Conservation (phyloP, 208 protist genomes). For the Cochliopodium minus region DNA sequence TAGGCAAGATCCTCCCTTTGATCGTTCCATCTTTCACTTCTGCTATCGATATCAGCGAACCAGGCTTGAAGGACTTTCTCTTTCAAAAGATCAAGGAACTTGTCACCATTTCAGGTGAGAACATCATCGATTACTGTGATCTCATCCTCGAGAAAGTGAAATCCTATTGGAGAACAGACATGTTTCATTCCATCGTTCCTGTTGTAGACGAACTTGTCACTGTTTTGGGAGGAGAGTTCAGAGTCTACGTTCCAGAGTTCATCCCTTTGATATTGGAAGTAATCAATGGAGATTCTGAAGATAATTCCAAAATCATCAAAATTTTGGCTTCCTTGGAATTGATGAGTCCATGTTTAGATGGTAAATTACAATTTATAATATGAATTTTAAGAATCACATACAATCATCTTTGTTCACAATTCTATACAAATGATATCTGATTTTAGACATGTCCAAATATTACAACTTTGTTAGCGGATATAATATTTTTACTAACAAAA, state of each 20-base stretch:
- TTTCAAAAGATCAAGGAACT: slow-evolving; percentile 12
- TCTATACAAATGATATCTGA: background rate
- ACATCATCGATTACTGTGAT: slow-evolving; percentile 10
- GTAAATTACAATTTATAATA: slow-evolving; percentile 64
- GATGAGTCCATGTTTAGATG: slow-evolving; percentile 46
- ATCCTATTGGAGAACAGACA: slow-evolving; percentile 26
- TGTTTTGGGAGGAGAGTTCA: slow-evolving; percentile 65
- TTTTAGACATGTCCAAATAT: slow-evolving; percentile 14
- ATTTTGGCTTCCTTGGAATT: slow-evolving; percentile 10
- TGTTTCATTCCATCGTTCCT: slow-evolving; percentile 2
- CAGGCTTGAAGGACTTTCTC: slow-evolving; percentile 1
- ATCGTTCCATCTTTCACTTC: slow-evolving; percentile 58
- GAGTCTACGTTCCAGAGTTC: slow-evolving; percentile 50
- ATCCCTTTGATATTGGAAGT: slow-evolving; percentile 50
- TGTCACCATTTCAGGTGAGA: background rate
- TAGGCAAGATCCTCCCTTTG: slow-evolving; percentile 45
- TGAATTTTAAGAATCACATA: slow-evolving; percentile 17
- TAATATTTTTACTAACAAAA: no score
- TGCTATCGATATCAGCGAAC: slow-evolving; percentile 23
- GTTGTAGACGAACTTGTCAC: slow-evolving; percentile 55
- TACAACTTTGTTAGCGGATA: no score
- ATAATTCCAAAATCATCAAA: background rate
- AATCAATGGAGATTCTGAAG: background rate
- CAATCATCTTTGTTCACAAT: background rate
- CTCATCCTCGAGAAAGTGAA: slow-evolving; percentile 1